phyloP scores from a whole-genome alignment of 108 stramenopile genomes.

The Cyclostephanos invisitatus region DNA sequence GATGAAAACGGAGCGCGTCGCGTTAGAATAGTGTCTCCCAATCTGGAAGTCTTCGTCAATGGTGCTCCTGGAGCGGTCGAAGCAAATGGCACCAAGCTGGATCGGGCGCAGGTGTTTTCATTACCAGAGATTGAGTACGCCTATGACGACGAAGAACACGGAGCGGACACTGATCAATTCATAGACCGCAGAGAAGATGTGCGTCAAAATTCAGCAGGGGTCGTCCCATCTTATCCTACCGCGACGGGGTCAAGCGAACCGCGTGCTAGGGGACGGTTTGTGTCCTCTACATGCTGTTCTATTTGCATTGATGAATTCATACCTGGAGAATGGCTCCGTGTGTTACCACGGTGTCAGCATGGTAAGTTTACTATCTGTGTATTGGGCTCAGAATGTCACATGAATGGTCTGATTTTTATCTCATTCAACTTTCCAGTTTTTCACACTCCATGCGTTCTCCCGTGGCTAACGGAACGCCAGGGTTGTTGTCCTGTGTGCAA shows the following conservation, averaged over 20 bases:
- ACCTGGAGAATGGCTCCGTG: constrained; percentile 68
- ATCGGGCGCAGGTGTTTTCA: constrained; percentile 43
- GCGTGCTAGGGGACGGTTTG: constrained; percentile 13
- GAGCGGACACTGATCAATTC: not conserved
- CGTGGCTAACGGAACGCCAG: constrained; percentile 82
- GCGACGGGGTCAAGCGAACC: constrained; percentile 8
- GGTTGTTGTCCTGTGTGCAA: constrained; percentile 75
- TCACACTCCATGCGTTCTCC: constrained; percentile 68
- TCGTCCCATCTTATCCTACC: not conserved
- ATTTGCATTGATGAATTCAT: constrained; percentile 92
- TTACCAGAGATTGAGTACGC: constrained; percentile 36
- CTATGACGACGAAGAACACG: not conserved
- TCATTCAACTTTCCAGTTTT: not conserved
- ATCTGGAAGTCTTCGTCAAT: constrained; percentile 32
- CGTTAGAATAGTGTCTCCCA: constrained; percentile 33
- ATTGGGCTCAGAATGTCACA: not conserved
- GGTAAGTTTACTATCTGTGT: not conserved
- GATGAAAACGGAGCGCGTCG: constrained; percentile 39
- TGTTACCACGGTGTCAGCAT: constrained; percentile 75
- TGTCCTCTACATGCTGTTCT: constrained; percentile 61
- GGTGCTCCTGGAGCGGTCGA: constrained; percentile 31
- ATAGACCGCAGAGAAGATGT: constrained; percentile 2
- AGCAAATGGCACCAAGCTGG: constrained; percentile 39
- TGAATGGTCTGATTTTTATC: not conserved
- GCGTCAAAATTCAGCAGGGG: not conserved